Percentiles rank a stretch among this genome's conserved stretches.
These are phyloP conservation scores for Hortaea sp. DNA, from an alignment of 2,329 filamentous ascomycete genomes.

Conservation along the genomic window DNA sequence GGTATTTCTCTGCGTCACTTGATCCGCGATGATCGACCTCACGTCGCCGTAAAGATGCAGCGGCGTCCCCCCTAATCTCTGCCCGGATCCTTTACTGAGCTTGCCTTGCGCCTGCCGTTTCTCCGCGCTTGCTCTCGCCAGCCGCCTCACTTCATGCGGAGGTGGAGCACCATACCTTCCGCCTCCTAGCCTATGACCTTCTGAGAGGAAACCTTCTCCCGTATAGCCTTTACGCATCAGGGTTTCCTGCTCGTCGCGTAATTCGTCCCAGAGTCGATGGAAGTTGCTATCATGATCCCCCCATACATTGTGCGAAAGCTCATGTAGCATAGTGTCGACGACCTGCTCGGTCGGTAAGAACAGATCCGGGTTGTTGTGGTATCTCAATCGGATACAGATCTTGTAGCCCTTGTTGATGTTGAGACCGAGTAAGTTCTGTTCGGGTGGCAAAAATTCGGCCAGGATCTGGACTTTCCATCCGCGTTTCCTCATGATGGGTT, in stretches of 20 bases:
- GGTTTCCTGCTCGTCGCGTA: slow-evolving; percentile 74
- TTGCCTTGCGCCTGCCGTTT: slow-evolving; percentile 43
- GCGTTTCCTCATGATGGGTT: slow-evolving; percentile 85
- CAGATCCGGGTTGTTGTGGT: slow-evolving; percentile 60
- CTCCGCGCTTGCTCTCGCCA: slow-evolving; percentile 60
- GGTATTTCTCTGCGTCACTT: slow-evolving; percentile 55
- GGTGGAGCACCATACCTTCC: slow-evolving; percentile 44
- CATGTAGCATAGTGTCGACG: slow-evolving; percentile 86
- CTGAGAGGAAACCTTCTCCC: slow-evolving; percentile 74
- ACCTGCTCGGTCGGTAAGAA: slow-evolving; percentile 75
- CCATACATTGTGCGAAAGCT: slow-evolving; percentile 78
- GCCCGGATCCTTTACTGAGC: slow-evolving; percentile 53
- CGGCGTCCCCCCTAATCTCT: slow-evolving; percentile 57
- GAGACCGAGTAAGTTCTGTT: slow-evolving; percentile 64
- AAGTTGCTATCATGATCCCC: slow-evolving; percentile 78
- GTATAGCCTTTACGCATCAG: slow-evolving; percentile 75
- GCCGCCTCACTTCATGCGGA: slow-evolving; percentile 60
- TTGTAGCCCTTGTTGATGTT: slow-evolving; percentile 69
- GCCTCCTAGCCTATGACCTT: slow-evolving; percentile 61
- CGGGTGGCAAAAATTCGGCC: slow-evolving; percentile 73
- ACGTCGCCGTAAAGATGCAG: slow-evolving; percentile 49
- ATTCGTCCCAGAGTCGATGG: slow-evolving; percentile 77
- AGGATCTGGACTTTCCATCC: slow-evolving; percentile 70
- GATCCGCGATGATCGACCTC: slow-evolving; percentile 60
- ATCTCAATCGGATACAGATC: slow-evolving; percentile 74